phyloP scores from a whole-genome alignment of 306 rosid species.

The Abrus pulchellus region DNA sequence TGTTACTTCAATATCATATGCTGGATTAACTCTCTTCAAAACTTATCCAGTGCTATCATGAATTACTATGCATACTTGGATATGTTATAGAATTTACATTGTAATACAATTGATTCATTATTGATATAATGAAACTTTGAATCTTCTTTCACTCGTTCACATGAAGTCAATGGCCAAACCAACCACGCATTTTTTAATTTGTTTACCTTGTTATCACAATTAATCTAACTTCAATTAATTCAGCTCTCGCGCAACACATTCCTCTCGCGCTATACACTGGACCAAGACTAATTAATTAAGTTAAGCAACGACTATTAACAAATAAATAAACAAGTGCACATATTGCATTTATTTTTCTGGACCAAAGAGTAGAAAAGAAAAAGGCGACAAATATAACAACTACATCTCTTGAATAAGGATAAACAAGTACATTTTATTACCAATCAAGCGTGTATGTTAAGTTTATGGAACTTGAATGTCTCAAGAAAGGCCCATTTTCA shows the following conservation, averaged over 20 bases:
- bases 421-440: background rate
- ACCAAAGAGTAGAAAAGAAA: background rate
- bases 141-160: background rate
- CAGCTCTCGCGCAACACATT: slow-evolving; percentile 23
- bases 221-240: background rate
- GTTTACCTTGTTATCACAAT: background rate
- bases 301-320: background rate
- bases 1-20: too few species aligned
- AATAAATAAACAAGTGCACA: background rate
- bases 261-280: background rate
- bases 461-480: background rate
- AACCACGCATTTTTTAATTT: slow-evolving; percentile 1
- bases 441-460: background rate
- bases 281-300: background rate
- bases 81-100: too few species aligned
- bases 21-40: too few species aligned
- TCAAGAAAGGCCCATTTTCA: background rate
- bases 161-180: background rate
- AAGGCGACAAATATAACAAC: background rate
- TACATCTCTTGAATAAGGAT: background rate
- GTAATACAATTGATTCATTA: background rate
- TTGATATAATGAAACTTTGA: background rate
- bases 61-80: too few species aligned
- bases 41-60: too few species aligned
- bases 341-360: background rate